Conservation (phyloP, 352 stramenopile genomes). For the Peronospora belbahrii region DNA sequence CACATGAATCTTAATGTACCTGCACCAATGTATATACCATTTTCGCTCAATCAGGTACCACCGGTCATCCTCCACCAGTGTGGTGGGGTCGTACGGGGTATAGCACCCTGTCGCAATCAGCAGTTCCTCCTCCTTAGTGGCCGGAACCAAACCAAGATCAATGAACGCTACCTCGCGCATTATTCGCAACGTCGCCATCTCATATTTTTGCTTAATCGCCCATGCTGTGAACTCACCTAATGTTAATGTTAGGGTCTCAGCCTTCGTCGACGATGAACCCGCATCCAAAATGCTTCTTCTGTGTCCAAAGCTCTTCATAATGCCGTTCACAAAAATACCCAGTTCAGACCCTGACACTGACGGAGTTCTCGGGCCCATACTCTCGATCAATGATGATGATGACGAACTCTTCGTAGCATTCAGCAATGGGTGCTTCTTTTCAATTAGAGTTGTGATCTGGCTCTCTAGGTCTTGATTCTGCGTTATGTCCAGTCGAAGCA, state of each 20-base stretch:
- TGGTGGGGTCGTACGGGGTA: constrained; percentile 56
- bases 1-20: constrained; percentile 56
- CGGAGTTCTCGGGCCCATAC: constrained; percentile 49
- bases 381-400: constrained; percentile 43
- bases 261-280: constrained; percentile 23
- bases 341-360: constrained; percentile 75
- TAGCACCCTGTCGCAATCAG: constrained; percentile 67
- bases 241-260: constrained; percentile 35
- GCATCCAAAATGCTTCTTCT: constrained; percentile 28
- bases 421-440: constrained; percentile 42
- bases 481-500: constrained; percentile 75
- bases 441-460: constrained; percentile 54
- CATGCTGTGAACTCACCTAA: constrained; percentile 67
- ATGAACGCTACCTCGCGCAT: constrained; percentile 84
- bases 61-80: constrained; percentile 70
- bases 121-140: constrained; percentile 72
- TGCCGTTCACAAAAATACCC: constrained; percentile 66
- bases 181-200: constrained; percentile 69
- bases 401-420: constrained; percentile 42
- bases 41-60: constrained; percentile 82
- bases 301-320: constrained; percentile 54
- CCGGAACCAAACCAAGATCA: constrained; percentile 64
- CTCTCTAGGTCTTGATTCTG: constrained; percentile 66
- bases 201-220: constrained; percentile 59
- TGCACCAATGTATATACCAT: constrained; percentile 83